A percentile compares a stretch with the other conserved stretches of the same genome.
Evolutionary conservation across 2,329 filamentous ascomycete species (phyloP).

Genomic region (Aschersonia sp.): DNA sequence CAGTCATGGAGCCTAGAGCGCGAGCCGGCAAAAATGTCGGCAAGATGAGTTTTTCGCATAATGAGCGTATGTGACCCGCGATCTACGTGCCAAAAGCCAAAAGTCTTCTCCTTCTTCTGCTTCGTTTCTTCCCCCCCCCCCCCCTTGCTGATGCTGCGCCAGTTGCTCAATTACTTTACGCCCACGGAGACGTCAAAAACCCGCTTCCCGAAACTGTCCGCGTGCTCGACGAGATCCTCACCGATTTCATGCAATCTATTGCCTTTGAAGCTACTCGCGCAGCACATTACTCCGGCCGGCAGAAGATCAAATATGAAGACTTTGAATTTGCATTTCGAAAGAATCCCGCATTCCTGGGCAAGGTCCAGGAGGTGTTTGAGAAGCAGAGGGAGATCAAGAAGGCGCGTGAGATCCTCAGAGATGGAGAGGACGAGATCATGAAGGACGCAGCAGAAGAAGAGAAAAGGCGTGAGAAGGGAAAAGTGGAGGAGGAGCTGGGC

Average conservation of each 20-base stretch:
- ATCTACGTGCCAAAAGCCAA: too few relatives aligned
- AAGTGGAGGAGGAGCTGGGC: slow-evolving; percentile 34
- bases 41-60: slow-evolving; percentile 64
- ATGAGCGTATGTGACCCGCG: slow-evolving; percentile 42
- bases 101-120: neutral
- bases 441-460: slow-evolving; percentile 34
- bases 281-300: slow-evolving; percentile 73
- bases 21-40: slow-evolving; percentile 68
- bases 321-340: slow-evolving; percentile 87
- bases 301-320: slow-evolving; percentile 97
- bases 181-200: slow-evolving; percentile 62
- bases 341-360: slow-evolving; percentile 73
- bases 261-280: slow-evolving; percentile 79
- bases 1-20: slow-evolving; percentile 56
- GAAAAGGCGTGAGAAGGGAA: slow-evolving; percentile 19
- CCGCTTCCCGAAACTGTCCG: slow-evolving; percentile 75
- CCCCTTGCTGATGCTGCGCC: slow-evolving; percentile 3
- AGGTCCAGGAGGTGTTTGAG: slow-evolving; percentile 78
- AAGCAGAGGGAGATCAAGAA: slow-evolving; percentile 79
- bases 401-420: slow-evolving; percentile 61
- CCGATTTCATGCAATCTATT: slow-evolving; percentile 89
- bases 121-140: neutral
- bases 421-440: slow-evolving; percentile 47
- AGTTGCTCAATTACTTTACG: slow-evolving; percentile 65
- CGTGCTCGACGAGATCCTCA: slow-evolving; percentile 86